Evolutionary conservation across 2,329 filamentous ascomycete species (phyloP), one percentile per base, ranked within the genome.

Genomic region (Xylariaceae sp.): DNA sequence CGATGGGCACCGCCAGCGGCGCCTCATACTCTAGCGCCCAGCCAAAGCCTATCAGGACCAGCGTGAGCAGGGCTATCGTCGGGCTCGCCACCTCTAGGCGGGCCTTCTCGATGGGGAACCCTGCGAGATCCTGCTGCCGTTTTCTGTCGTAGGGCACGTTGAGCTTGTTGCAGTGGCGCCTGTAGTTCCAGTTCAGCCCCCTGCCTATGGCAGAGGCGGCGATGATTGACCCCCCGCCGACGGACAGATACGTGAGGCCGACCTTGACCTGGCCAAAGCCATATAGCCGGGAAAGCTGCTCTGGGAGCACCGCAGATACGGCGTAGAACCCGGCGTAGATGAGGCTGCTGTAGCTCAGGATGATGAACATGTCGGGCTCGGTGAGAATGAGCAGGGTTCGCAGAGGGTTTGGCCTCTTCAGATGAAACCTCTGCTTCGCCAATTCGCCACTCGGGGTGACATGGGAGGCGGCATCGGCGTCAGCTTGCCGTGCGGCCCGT

Each of bases 141-240:
- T 59, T 67, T 36, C 59, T 63, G 22, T 61, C 62, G 38, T 75
- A 63, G 0, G 60, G 50, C n/a, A 79, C 56, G 9, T 67, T 66
- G 2, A 67, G 55, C 2, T 56, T 57, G 9, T 53, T 52, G 13
- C 75, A 74, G 33, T 73, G 61, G 4, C 75, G 67, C 1, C 65
- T 59, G 49, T 75, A 82, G 44, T 77, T 80, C 60, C 67, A 70
- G 49, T 82, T 77, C 4, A 79, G 60, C 3, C 77, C 35, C 18
- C 59, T 60, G 5, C 76, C 71, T 13, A 57, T 53, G 11, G 49
- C 39, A 16, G 55, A 36, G 1, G 56, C 57, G 3, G 60, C 49
- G 2, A 59, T 25, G 12, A 59, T 49, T 28, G 57, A 58, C 4
- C 60, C 61, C 11, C 46, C 47, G 2, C 56, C 60, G 28, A 62